These are phyloP conservation scores for Hypoxylon sp. DNA, from an alignment of 2,329 filamentous ascomycete genomes.

Conservation along the genomic window DNA sequence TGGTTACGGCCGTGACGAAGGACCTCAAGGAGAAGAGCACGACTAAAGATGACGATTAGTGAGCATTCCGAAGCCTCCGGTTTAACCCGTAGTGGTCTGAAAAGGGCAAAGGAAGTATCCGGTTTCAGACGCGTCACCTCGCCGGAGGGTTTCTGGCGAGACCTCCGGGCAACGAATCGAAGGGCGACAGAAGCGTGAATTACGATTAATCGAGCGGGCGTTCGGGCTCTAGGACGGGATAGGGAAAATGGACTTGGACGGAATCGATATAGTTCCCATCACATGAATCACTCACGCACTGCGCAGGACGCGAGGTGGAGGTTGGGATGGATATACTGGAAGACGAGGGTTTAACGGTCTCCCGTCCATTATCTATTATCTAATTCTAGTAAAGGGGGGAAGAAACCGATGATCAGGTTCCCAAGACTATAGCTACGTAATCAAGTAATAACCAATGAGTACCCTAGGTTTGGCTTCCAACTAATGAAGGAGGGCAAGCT, in stretches of 20 bases:
- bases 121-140: slow-evolving; percentile 31
- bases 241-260: slow-evolving; percentile 20
- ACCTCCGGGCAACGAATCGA: slow-evolving; percentile 11
- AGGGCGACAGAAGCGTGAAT: slow-evolving; percentile 18
- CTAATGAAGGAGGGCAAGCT: slow-evolving; percentile 2
- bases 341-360: not conserved
- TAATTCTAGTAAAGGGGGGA: slow-evolving; percentile 20
- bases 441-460: slow-evolving; percentile 30
- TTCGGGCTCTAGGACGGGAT: slow-evolving; percentile 26
- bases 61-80: slow-evolving; percentile 27
- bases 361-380: slow-evolving; percentile 4
- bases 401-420: slow-evolving; percentile 18
- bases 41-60: slow-evolving; percentile 26
- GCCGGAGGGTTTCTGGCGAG: slow-evolving; percentile 11
- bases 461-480: not conserved
- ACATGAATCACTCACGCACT: slow-evolving; percentile 16
- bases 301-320: slow-evolving; percentile 26
- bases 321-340: slow-evolving; percentile 6
- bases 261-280: slow-evolving; percentile 14
- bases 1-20: slow-evolving; percentile 52
- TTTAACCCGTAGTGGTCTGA: not conserved
- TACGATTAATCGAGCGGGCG: slow-evolving; percentile 27
- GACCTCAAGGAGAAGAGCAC: slow-evolving; percentile 43
- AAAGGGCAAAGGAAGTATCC: slow-evolving; percentile 15
- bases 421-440: slow-evolving; percentile 21